Conservation (phyloP, 208 protist species). For the Wallacemonas collosoma region DNA sequence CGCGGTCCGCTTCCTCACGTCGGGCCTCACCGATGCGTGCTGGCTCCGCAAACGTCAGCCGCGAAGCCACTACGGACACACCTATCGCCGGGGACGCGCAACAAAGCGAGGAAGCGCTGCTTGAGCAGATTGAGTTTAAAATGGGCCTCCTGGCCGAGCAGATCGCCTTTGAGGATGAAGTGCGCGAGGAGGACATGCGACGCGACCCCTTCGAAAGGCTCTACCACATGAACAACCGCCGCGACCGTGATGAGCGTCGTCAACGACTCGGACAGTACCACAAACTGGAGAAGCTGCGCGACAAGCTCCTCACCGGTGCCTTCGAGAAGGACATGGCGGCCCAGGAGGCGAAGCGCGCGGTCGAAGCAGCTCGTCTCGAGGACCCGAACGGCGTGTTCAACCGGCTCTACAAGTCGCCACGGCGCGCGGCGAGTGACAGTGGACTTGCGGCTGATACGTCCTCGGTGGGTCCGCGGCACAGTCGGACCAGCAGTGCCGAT, state of each 20-base stretch:
- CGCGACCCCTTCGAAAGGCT: conserved; percentile 64
- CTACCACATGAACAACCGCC: conserved; percentile 86
- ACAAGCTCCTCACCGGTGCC: conserved; percentile 49
- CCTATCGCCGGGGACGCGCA: background rate
- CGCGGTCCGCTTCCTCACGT: background rate
- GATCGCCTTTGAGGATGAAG: conserved; percentile 34
- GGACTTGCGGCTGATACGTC: background rate
- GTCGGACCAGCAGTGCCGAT: conserved; percentile 12
- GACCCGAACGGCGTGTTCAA: conserved; percentile 56
- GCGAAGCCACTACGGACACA: conserved; percentile 2
- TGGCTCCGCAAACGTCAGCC: background rate
- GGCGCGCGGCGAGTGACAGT: background rate
- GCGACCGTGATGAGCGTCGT: conserved; percentile 67
- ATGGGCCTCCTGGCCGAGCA: conserved; percentile 40
- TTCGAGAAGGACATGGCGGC: conserved; percentile 42
- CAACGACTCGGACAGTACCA: conserved; percentile 48
- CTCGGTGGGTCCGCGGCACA: conserved; percentile 9
- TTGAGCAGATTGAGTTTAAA: conserved; percentile 53
- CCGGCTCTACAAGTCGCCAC: conserved; percentile 52
- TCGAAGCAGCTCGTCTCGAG: conserved; percentile 38
- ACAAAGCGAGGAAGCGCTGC: conserved; percentile 32
- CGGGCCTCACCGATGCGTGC: background rate
- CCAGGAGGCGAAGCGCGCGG: conserved; percentile 33
- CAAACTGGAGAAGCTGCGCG: conserved; percentile 50
- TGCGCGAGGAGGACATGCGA: conserved; percentile 44